Evolutionary conservation across 2,329 filamentous ascomycete genomes (phyloP).

Genomic region (Pseudogymnoascus sp.): DNA sequence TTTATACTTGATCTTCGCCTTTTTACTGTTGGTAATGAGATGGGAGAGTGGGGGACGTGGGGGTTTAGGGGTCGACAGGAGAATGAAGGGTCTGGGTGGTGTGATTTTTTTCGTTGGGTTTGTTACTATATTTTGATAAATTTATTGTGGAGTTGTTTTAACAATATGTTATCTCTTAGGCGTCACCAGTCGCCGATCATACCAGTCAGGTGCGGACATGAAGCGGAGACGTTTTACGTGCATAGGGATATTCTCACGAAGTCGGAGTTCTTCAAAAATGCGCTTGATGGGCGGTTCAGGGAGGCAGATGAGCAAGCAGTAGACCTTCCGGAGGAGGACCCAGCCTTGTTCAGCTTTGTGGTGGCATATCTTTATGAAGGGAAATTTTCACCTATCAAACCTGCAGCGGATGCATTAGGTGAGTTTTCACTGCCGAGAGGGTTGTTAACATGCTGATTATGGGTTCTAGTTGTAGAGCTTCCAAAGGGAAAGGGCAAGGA

Average conservation of each 20-base stretch:
- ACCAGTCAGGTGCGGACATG: slow-evolving; percentile 37
- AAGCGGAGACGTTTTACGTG: slow-evolving; percentile 39
- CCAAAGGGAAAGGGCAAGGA: slow-evolving; percentile 39
- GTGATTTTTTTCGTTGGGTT: slow-evolving; percentile 1
- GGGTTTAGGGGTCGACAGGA: background rate
- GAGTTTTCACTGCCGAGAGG: slow-evolving; percentile 11
- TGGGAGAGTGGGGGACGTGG: background rate
- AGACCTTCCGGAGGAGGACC: slow-evolving; percentile 42
- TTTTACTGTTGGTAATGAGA: background rate
- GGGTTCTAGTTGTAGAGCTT: slow-evolving; percentile 17
- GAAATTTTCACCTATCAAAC: slow-evolving; percentile 37
- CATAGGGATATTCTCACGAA: slow-evolving; percentile 39
- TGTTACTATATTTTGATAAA: background rate
- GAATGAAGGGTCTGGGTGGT: background rate
- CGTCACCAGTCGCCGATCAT: slow-evolving; percentile 40
- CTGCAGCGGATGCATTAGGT: slow-evolving; percentile 35
- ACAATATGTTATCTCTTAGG: slow-evolving; percentile 24
- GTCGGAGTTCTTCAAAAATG: slow-evolving; percentile 41
- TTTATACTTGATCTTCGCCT: background rate
- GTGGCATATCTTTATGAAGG: slow-evolving; percentile 43
- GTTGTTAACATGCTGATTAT: background rate
- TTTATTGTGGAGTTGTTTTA: background rate
- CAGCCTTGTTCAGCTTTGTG: slow-evolving; percentile 43
- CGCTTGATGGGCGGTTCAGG: slow-evolving; percentile 39
- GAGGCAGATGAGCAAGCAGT: slow-evolving; percentile 40